Conservation (phyloP, 805 yeast species). For the Candida parachauliodes region DNA sequence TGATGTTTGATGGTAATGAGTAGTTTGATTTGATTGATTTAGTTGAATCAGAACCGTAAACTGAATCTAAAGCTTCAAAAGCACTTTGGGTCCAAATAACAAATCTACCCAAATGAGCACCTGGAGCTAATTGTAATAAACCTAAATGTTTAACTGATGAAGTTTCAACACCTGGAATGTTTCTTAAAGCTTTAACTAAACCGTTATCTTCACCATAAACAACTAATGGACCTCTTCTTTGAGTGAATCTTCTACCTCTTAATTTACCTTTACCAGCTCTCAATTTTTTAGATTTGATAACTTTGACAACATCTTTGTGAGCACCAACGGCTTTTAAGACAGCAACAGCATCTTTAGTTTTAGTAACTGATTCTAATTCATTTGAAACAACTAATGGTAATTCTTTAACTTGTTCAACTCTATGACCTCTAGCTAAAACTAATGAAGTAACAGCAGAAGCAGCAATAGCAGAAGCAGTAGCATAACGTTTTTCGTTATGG, state of each 20-base stretch:
- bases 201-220: constrained; percentile 98
- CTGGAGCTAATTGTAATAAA: constrained; percentile 98
- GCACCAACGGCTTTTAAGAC: constrained; percentile 98
- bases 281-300: constrained; percentile 95
- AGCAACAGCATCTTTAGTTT: constrained; percentile 99
- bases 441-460: constrained; percentile 98
- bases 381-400: constrained; percentile 95
- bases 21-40: constrained; percentile 82
- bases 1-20: constrained; percentile 91
- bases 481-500: constrained; percentile 99
- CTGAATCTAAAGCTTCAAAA: constrained; percentile 91
- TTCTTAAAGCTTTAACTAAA: constrained; percentile 97
- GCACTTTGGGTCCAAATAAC: constrained; percentile 99
- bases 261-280: constrained; percentile 99
- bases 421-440: constrained; percentile 99
- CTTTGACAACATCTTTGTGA: constrained; percentile 96
- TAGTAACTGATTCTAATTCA: constrained; percentile 87
- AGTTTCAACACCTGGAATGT: constrained; percentile 99
- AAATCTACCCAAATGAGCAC: constrained; percentile 99
- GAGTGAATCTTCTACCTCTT: constrained; percentile 99
- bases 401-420: constrained; percentile 96
- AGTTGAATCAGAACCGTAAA: constrained; percentile 92
- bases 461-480: constrained; percentile 99
- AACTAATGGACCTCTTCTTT: constrained; percentile 99
- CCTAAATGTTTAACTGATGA: constrained; percentile 88